phyloP scores from a whole-genome alignment of 83 land plant species.

The Isoetes engelmannii region DNA sequence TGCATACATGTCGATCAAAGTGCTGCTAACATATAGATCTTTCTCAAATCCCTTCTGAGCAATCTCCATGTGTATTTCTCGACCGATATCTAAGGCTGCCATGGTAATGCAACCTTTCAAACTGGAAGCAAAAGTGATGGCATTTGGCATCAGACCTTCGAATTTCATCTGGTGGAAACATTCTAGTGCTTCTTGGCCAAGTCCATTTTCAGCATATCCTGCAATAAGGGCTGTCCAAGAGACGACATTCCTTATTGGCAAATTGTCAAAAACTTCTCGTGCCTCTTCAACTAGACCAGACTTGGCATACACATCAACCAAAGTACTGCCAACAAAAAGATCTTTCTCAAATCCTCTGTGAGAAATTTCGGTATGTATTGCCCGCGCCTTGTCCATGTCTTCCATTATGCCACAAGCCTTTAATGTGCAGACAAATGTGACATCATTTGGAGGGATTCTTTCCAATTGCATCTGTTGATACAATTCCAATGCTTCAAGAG shows the following conservation, averaged over 20 bases:
- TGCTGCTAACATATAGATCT: not conserved
- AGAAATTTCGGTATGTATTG: too few relatives aligned
- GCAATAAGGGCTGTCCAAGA: not conserved
- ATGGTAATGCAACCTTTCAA: not conserved
- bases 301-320: not conserved
- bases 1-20: slow-evolving; percentile 6
- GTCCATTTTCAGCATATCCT: not conserved
- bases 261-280: not conserved
- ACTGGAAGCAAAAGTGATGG: not conserved
- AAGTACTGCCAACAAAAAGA: too few relatives aligned
- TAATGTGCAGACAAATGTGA: slow-evolving; percentile 1
- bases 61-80: not conserved
- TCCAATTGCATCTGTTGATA: not conserved
- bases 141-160: not conserved
- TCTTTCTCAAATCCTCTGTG: too few relatives aligned
- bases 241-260: not conserved
- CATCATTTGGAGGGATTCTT: too few relatives aligned
- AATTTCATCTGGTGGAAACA: not conserved
- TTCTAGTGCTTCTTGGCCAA: not conserved
- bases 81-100: not conserved
- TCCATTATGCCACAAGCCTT: slow-evolving; percentile 4
- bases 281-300: not conserved
- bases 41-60: not conserved
- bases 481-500: not conserved
- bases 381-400: too few relatives aligned